A percentile compares a stretch with the other conserved stretches of the same genome.
Evolutionary conservation across 495 filamentous ascomycete species (phyloP).

Genomic region (Podospora sp.): DNA sequence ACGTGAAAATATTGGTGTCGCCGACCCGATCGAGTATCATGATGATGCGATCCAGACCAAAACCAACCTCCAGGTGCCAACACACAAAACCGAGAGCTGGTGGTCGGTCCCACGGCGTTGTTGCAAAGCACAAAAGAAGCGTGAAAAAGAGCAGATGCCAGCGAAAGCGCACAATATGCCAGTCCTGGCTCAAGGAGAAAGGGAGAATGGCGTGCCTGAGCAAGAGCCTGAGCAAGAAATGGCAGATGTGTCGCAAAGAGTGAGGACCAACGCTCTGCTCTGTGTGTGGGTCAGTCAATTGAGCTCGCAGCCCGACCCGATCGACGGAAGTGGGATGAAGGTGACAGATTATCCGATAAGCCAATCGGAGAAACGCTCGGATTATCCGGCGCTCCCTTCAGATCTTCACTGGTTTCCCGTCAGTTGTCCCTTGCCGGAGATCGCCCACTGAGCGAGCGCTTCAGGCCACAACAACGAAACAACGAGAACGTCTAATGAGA

Average conservation of each 20-base stretch:
- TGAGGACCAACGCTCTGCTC: neutral
- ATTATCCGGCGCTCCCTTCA: neutral
- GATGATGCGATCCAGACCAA: slow-evolving; percentile 26
- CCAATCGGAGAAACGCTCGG: slow-evolving; percentile 13
- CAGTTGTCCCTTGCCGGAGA: no score
- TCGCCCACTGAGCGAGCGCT: no score
- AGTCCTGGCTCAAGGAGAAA: neutral
- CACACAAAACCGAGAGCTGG: neutral
- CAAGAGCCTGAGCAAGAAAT: slow-evolving; percentile 16
- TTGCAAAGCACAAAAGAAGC: neutral
- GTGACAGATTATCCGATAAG: slow-evolving; percentile 10
- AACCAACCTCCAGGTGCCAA: slow-evolving; percentile 4
- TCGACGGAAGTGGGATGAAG: slow-evolving; percentile 19
- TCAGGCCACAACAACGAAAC: no score
- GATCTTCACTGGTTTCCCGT: no score
- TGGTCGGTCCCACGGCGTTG: neutral
- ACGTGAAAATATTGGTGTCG: slow-evolving; percentile 25
- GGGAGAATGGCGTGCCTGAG: neutral
- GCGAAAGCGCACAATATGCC: neutral
- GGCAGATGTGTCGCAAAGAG: slow-evolving; percentile 10
- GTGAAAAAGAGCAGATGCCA: neutral
- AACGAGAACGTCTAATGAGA: no score
- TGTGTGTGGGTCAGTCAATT: slow-evolving; percentile 22
- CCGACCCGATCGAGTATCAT: slow-evolving; percentile 32
- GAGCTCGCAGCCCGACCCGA: neutral